Evolutionary conservation across 108 stramenopile species (phyloP).

Genomic region (Licmophora abbreviata): DNA sequence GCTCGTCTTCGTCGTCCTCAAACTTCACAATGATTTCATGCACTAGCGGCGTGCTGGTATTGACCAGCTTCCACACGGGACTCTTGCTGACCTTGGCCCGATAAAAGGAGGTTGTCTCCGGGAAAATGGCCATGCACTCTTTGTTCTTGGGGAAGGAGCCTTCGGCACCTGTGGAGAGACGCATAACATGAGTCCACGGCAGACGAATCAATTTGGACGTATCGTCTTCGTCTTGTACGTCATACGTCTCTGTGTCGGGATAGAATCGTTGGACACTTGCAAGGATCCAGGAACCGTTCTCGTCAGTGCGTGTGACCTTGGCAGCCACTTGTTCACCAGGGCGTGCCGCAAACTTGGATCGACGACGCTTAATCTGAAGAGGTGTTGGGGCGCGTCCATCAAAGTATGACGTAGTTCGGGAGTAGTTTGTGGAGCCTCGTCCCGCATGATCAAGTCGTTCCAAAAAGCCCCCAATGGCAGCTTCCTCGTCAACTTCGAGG

Average conservation of each 20-base stretch:
- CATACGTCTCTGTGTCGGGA: slow-evolving; percentile 86
- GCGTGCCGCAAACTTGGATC: slow-evolving; percentile 70
- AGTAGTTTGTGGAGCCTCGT: slow-evolving; percentile 58
- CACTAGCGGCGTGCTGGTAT: slow-evolving; percentile 37
- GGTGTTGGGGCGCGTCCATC: slow-evolving; percentile 49
- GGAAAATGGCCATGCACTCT: slow-evolving; percentile 97
- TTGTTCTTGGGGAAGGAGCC: slow-evolving; percentile 82
- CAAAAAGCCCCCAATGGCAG: slow-evolving; percentile 78
- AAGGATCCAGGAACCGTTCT: slow-evolving; percentile 94
- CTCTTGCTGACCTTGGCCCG: slow-evolving; percentile 80
- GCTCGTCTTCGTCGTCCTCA: slow-evolving; percentile 89
- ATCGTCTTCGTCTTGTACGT: slow-evolving; percentile 96
- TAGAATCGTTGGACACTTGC: slow-evolving; percentile 85
- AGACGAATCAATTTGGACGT: slow-evolving; percentile 86
- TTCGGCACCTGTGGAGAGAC: slow-evolving; percentile 74
- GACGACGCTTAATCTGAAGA: slow-evolving; percentile 45
- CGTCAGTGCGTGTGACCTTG: slow-evolving; percentile 89
- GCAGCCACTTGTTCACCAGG: slow-evolving; percentile 92
- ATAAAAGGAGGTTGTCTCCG: slow-evolving; percentile 96
- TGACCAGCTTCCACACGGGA: slow-evolving; percentile 70
- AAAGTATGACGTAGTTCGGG: slow-evolving; percentile 47
- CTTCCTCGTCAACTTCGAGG: slow-evolving; percentile 81
- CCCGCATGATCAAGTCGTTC: slow-evolving; percentile 47
- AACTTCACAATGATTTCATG: slow-evolving; percentile 94
- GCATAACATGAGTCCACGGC: slow-evolving; percentile 89